Evolutionary conservation across 495 filamentous ascomycete species (phyloP), one percentile per base, ranked within the genome.

Genomic region (Trichocladium uniseriatum): DNA sequence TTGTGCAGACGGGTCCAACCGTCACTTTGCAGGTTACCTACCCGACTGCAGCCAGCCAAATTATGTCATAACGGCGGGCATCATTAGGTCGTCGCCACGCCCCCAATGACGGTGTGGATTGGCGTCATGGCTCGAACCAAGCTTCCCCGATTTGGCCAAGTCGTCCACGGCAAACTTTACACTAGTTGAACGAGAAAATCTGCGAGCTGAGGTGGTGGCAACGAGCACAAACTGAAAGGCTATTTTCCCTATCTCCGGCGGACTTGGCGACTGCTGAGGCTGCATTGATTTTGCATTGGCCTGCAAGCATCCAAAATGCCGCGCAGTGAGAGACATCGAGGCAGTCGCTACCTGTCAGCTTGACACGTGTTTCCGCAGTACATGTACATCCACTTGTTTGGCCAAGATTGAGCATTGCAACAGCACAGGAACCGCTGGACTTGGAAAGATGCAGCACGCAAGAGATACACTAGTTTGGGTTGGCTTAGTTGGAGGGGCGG

Each of bases 291-390:
- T 15, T 32, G 19, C 15, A 31, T 40, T 52, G 49, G 49, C 24
- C 50, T 48, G 50, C 50, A 18, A 14, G 24, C 29, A 28, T 29
- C 47, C 47, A 36, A 18, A 34, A 31, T 43, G 48, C 38, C 39
- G 28, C 16, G 27, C 35, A 37, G 36, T 18, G 36, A 15, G 36
- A 22, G 36, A 15, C 16, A 2, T 28, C 18, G 7, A 51, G n/a
- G n/a, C 31, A 20, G 43, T 11, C 44, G 38, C 51, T 32, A 56
- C 47, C 42, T 62, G 54, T 53, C 50, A 49, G 59, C 45, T 43
- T 58, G 61, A 64, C 61, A 64, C 61, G 61, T 64, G 59, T 64
- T 42, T 42, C 18, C 24, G 41, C 37, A 38, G 45, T 27, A 18
- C 35, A 35, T 16, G 31, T 20, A 32, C 32, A 32, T 16, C 2